Percentiles rank a stretch among this genome's conserved stretches.
Conservation (phyloP, 1,284 basidiomycete genomes). For the Leucoagaricus sp. region DNA sequence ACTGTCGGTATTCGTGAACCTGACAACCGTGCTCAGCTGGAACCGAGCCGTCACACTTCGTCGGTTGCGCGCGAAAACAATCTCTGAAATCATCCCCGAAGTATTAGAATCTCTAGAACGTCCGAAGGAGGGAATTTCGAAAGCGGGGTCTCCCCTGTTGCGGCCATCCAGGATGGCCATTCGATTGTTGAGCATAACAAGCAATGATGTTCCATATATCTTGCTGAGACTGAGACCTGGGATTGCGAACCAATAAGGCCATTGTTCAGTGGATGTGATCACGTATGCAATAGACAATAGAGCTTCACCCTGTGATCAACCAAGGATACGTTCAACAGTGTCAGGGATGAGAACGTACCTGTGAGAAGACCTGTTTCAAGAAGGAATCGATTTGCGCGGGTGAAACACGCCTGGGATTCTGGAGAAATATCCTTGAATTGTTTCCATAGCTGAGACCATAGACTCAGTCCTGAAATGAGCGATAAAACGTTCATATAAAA, state of each 20-base stretch:
- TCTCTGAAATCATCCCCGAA: too few species aligned
- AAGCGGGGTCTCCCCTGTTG: too few species aligned
- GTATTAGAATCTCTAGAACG: too few species aligned
- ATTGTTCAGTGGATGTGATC: too few species aligned
- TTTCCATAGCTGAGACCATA: neutral
- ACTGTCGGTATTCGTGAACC: too few species aligned
- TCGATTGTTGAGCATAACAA: constrained; percentile 11
- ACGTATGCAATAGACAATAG: neutral
- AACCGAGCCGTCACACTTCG: too few species aligned
- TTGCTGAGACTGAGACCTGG: constrained; percentile 8
- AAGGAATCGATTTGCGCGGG: neutral
- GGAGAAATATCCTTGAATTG: neutral
- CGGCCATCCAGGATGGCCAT: neutral
- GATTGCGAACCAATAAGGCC: neutral
- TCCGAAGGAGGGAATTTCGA: too few species aligned
- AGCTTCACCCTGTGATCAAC: neutral
- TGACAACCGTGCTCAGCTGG: too few species aligned
- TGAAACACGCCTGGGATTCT: neutral
- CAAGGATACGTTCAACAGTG: neutral
- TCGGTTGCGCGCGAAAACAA: too few species aligned
- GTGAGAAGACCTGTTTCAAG: constrained; percentile 8
- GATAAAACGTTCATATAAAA: neutral
- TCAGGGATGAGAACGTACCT: neutral
- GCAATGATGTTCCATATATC: constrained; percentile 1
- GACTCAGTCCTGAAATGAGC: neutral